Percentiles rank a stretch among this genome's conserved stretches.
phyloP scores from a whole-genome alignment of 225 moss, liverwort and hornwort genomes.

The Neckera pumila region DNA sequence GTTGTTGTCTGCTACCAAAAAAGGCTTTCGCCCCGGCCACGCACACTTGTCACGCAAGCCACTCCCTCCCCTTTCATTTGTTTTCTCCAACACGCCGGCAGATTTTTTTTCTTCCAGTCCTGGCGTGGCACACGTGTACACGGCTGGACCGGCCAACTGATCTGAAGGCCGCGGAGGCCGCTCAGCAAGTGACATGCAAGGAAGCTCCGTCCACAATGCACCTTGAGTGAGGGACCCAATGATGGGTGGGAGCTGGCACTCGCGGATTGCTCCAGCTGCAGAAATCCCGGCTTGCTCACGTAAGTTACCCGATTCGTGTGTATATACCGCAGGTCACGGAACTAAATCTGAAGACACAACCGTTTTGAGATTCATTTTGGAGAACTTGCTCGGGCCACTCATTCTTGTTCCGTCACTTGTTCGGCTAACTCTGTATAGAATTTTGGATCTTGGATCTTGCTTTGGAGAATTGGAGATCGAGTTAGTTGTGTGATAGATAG shows the following conservation, averaged over 20 bases:
- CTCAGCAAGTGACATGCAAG: not conserved
- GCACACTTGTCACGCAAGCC: not conserved
- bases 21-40: too few species aligned
- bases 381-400: not conserved
- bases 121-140: not conserved
- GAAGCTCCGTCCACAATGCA: too few species aligned
- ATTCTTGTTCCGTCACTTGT: not conserved
- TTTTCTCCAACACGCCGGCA: not conserved
- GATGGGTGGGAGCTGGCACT: not conserved
- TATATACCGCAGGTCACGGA: not conserved
- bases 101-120: not conserved
- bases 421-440: not conserved
- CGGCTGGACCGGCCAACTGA: not conserved
- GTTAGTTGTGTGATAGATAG: not conserved
- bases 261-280: not conserved
- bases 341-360: not conserved
- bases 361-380: not conserved
- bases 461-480: not conserved
- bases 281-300: not conserved
- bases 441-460: not conserved
- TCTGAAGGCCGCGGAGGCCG: constrained; percentile 2
- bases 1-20: too few species aligned
- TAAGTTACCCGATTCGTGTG: not conserved
- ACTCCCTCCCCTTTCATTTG: not conserved
- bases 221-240: not conserved